A percentile compares a stretch with the other conserved stretches of the same genome.
phyloP scores from a whole-genome alignment of 306 rosid species.

The Begonia fuchsioides region DNA sequence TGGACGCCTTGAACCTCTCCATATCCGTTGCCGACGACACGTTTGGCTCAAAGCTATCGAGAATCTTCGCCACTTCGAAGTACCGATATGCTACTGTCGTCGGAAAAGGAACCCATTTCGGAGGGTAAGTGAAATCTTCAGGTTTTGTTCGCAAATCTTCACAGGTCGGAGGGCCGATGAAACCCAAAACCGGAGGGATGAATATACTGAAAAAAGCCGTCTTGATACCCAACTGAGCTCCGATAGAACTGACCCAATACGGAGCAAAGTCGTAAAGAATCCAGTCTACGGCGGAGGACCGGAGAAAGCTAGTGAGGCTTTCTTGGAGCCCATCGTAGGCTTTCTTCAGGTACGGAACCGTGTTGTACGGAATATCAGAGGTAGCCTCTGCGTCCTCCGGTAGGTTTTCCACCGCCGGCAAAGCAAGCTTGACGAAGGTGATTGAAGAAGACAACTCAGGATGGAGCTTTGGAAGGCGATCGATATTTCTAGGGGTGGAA shows the following conservation, averaged over 20 bases:
- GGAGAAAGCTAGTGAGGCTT: slow-evolving; percentile 13
- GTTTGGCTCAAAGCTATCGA: neutral
- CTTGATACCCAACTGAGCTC: slow-evolving; percentile 12
- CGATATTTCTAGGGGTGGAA: slow-evolving; percentile 38
- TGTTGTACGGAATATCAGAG: too few relatives aligned
- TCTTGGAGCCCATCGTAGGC: slow-evolving; percentile 20
- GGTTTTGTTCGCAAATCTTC: slow-evolving; percentile 4
- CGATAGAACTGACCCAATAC: slow-evolving; percentile 14
- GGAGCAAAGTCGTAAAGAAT: slow-evolving; percentile 21
- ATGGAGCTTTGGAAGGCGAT: slow-evolving; percentile 35
- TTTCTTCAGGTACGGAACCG: too few relatives aligned
- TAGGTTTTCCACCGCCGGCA: slow-evolving; percentile 15
- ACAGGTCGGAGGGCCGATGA: neutral
- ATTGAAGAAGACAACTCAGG: slow-evolving; percentile 9
- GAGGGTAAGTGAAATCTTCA: slow-evolving; percentile 10
- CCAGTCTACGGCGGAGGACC: slow-evolving; percentile 25
- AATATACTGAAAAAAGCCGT: slow-evolving; percentile 15
- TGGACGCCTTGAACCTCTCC: neutral
- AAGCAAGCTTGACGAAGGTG: slow-evolving; percentile 19
- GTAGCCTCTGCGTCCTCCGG: too few relatives aligned
- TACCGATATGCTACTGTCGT: slow-evolving; percentile 10
- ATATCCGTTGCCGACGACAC: neutral
- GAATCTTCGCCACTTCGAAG: slow-evolving; percentile 14
- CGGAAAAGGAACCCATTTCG: slow-evolving; percentile 21
- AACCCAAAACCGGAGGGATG: neutral